These are phyloP conservation scores for Phytopythium litorale DNA, from an alignment of 352 stramenopile genomes.

Conservation along the genomic window DNA sequence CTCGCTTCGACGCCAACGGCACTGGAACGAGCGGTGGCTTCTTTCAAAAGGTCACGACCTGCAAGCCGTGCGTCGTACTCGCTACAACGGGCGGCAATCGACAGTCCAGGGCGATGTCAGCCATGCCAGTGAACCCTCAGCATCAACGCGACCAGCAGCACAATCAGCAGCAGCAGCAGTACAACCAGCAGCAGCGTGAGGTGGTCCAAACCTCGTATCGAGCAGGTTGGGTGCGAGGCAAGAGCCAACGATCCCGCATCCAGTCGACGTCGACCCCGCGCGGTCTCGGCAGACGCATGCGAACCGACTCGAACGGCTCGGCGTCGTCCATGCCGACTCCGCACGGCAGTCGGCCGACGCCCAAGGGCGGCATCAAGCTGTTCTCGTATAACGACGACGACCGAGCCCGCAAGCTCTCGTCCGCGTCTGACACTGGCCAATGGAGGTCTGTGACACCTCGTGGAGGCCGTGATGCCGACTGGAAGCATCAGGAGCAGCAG, in stretches of 20 bases:
- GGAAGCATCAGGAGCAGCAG: neutral
- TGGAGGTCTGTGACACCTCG: neutral
- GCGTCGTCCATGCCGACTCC: constrained; percentile 4
- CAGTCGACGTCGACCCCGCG: neutral
- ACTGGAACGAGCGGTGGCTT: constrained; percentile 12
- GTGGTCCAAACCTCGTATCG: too few relatives aligned
- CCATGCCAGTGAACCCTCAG: neutral
- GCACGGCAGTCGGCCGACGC: neutral
- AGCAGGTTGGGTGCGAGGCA: neutral
- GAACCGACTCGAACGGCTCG: constrained; percentile 3
- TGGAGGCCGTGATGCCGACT: neutral
- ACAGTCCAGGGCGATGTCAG: neutral
- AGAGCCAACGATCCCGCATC: neutral
- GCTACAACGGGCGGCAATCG: constrained; percentile 8
- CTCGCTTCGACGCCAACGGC: constrained; percentile 14
- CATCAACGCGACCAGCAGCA: neutral
- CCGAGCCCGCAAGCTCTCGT: neutral
- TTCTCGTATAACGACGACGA: neutral
- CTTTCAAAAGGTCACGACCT: constrained; percentile 18
- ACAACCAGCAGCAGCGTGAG: too few relatives aligned
- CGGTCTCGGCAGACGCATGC: neutral
- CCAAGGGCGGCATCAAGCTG: neutral
- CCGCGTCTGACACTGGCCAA: neutral
- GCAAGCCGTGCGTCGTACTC: constrained; percentile 20
- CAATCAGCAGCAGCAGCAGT: neutral